These are phyloP conservation scores for Ocimum tenuiflorum DNA, from an alignment of 257 asterid species.

Conservation along the genomic window DNA sequence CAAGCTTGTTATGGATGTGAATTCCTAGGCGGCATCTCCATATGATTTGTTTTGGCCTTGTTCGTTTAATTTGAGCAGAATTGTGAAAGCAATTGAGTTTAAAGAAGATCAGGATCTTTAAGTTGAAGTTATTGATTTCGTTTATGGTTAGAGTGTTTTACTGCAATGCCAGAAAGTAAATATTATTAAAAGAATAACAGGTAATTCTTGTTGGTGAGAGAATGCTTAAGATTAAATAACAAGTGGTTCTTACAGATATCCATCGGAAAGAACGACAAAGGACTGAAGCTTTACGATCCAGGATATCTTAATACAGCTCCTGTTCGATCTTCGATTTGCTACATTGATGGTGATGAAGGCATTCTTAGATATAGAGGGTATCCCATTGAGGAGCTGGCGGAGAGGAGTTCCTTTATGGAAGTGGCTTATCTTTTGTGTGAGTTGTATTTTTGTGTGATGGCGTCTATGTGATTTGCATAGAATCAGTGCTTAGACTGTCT, in stretches of 20 bases:
- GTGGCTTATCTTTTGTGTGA: constrained; percentile 92
- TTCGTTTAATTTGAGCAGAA: not conserved
- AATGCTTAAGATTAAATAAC: constrained; percentile 17
- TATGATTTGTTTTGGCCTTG: not conserved
- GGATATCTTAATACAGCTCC: constrained; percentile 98
- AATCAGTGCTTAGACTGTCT: not conserved
- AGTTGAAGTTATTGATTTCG: not conserved
- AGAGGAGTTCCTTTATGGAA: constrained; percentile 84
- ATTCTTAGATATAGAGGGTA: constrained; percentile 91
- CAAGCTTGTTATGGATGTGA: not conserved
- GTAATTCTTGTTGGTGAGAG: not conserved
- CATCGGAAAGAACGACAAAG: constrained; percentile 69
- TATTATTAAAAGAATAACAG: not conserved
- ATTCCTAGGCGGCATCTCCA: not conserved
- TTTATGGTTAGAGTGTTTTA: not conserved
- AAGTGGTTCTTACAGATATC: constrained; percentile 49
- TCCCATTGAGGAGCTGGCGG: constrained; percentile 94
- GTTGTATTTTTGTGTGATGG: constrained; percentile 22
- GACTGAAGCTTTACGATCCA: constrained; percentile 95
- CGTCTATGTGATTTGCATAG: not conserved
- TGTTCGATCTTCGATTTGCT: constrained; percentile 80
- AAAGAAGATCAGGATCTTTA: not conserved
- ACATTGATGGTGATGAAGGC: constrained; percentile 97
- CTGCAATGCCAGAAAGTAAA: not conserved
- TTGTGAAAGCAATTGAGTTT: not conserved